Evolutionary conservation across 306 rosid genomes (phyloP).

Genomic region (Quercus parvula): DNA sequence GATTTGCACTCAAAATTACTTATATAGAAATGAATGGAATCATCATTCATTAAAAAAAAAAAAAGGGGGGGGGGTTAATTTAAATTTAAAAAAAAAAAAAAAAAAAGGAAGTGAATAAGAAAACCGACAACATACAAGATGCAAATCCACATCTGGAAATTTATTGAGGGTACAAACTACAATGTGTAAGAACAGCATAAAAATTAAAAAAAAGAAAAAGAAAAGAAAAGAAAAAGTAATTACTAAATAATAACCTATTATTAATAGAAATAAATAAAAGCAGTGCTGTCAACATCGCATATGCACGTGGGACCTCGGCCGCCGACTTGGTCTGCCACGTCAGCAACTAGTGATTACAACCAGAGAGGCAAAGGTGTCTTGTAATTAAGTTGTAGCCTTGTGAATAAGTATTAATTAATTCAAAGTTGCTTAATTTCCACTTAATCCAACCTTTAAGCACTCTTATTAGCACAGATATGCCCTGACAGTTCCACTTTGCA

Average conservation of each 20-base stretch:
- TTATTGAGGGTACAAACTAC: background rate
- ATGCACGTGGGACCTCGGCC: constrained; percentile 12
- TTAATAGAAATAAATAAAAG: background rate
- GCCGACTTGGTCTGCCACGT: constrained; percentile 15
- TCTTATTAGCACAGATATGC: background rate
- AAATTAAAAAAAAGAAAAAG: background rate
- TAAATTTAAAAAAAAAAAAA: background rate
- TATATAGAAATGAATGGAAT: no score
- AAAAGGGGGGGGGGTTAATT: no score
- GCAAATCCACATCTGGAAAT: background rate
- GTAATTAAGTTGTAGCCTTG: background rate
- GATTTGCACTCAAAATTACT: no score
- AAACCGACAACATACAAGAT: background rate
- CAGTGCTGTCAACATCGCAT: constrained; percentile 9
- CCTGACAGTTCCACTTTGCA: background rate
- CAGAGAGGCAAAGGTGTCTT: no score
- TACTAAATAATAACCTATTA: no score
- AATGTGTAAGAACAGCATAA: background rate
- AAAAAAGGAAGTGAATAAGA: background rate
- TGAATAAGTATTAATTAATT: background rate
- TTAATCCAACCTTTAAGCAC: background rate
- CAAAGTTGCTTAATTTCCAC: background rate
- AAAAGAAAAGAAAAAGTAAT: no score
- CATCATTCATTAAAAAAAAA: no score
- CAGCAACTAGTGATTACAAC: background rate